A percentile compares a stretch with the other conserved stretches of the same genome.
Evolutionary conservation across 805 yeast genomes (phyloP).

Genomic region (Yarrowia keelungensis): DNA sequence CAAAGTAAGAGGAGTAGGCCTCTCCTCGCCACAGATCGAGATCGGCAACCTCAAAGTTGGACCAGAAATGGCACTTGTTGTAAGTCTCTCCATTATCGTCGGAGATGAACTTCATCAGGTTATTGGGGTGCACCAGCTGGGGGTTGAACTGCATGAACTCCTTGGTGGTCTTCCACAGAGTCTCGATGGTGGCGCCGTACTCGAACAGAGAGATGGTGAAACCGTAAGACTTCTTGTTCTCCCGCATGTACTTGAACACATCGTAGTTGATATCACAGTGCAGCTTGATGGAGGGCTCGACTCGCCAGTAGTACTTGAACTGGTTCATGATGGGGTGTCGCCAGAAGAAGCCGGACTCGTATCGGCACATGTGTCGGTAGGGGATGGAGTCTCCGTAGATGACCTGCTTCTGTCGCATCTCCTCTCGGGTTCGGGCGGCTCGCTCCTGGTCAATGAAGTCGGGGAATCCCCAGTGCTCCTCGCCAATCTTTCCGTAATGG

Average conservation of each 20-base stretch:
- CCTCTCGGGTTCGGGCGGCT: slow-evolving; percentile 68
- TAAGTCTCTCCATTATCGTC: slow-evolving; percentile 73
- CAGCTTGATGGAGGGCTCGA: slow-evolving; percentile 80
- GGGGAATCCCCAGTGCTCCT: slow-evolving; percentile 88
- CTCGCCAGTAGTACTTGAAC: slow-evolving; percentile 92
- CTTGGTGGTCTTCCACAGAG: slow-evolving; percentile 77
- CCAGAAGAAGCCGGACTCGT: slow-evolving; percentile 84
- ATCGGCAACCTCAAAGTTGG: slow-evolving; percentile 78
- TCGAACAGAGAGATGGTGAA: slow-evolving; percentile 79
- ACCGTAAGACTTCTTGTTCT: slow-evolving; percentile 73
- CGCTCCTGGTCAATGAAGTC: slow-evolving; percentile 74
- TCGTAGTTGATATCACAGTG: slow-evolving; percentile 82
- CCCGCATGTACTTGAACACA: slow-evolving; percentile 80
- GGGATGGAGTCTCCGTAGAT: slow-evolving; percentile 78
- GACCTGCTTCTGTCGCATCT: slow-evolving; percentile 60
- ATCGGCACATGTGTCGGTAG: slow-evolving; percentile 91
- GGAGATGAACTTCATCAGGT: slow-evolving; percentile 72
- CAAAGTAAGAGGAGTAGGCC: slow-evolving; percentile 65
- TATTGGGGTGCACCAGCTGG: slow-evolving; percentile 63
- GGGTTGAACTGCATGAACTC: slow-evolving; percentile 68
- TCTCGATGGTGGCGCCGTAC: slow-evolving; percentile 70
- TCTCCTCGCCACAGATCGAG: slow-evolving; percentile 69
- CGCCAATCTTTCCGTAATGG: slow-evolving; percentile 74
- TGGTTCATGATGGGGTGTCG: slow-evolving; percentile 68
- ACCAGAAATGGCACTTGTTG: slow-evolving; percentile 89